Evolutionary conservation across 352 stramenopile genomes (phyloP).

Genomic region (Phytophthora rubi): DNA sequence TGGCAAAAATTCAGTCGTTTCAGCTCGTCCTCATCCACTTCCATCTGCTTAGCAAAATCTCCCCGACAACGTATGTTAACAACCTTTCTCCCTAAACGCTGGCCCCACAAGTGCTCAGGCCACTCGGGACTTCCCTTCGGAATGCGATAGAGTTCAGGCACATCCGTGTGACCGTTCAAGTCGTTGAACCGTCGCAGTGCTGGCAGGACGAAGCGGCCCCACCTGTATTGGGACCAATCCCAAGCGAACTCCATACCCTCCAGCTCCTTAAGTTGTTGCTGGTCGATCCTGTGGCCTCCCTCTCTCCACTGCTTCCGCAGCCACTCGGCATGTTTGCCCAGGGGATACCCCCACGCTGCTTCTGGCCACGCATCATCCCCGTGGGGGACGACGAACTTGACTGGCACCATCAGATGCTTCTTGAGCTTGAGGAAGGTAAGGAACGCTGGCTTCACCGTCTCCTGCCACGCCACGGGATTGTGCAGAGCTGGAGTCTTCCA

Average conservation of each 20-base stretch:
- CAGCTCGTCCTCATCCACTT: conserved; percentile 32
- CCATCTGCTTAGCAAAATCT: conserved; percentile 21
- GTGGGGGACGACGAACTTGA: neutral
- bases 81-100: conserved; percentile 24
- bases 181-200: no score
- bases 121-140: conserved; percentile 17
- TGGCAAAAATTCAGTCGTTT: conserved; percentile 41
- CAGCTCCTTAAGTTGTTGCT: no score
- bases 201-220: no score
- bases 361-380: neutral
- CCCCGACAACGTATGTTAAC: neutral
- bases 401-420: no score
- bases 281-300: neutral
- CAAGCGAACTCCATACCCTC: no score
- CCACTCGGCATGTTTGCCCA: neutral
- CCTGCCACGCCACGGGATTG: no score
- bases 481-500: no score
- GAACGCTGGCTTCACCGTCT: no score
- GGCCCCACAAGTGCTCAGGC: conserved; percentile 28
- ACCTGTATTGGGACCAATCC: no score
- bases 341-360: conserved; percentile 8
- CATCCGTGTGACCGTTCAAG: conserved; percentile 41
- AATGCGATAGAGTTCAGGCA: conserved; percentile 31
- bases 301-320: neutral
- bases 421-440: neutral